Evolutionary conservation across 306 rosid genomes (phyloP), one percentile per base, ranked within the genome.

Genomic region (Sicyos baderoa): DNA sequence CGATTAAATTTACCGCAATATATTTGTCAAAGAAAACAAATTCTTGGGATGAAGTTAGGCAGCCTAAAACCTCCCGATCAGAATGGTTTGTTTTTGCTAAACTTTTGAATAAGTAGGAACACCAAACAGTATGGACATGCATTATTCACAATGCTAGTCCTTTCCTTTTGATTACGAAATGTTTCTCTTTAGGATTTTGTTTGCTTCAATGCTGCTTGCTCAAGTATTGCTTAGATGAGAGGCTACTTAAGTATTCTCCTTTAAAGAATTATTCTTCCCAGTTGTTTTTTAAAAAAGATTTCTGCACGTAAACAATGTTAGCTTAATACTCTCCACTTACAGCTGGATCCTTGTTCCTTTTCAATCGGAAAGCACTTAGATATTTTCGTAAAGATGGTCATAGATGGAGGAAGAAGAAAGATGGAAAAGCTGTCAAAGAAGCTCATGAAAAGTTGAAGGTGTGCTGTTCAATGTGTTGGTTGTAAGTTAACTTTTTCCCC

Each of bases 381-480:
- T 85, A 82, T 76, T 89, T 86, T 85, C 90, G 93, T 74, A 86
- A 85, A 76, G 96, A 89, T 76, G 93, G 96, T 77, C 88, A 89
- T 58, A 62, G 84, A 64, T 89, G 96, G 96, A 83, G 88, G 82
- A 89, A 89, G 84, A 89, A 86, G 74, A 86, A 83, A 78, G 96
- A 86, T 74, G 96, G 96, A 56, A 86, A 83, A 73, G 82, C 96
- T 52, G 82, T 89, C 53, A 86, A 79, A 85, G 96, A 89, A 85
- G 89, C 92, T 35, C 92, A 86, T 78, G 96, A 89, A 83, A 86
- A 86, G 88, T 82, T 89, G 86, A 89, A 89, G 92, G 96, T 86
- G 89, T 86, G 91, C 89, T 79, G 88, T 63, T 63, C 69, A 63
- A 63, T 63, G n/a, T 63, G 52, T 40, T 63, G 82, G 81, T 85